phyloP scores from a whole-genome alignment of 345 rosid genomes.

The Balakata baccata region DNA sequence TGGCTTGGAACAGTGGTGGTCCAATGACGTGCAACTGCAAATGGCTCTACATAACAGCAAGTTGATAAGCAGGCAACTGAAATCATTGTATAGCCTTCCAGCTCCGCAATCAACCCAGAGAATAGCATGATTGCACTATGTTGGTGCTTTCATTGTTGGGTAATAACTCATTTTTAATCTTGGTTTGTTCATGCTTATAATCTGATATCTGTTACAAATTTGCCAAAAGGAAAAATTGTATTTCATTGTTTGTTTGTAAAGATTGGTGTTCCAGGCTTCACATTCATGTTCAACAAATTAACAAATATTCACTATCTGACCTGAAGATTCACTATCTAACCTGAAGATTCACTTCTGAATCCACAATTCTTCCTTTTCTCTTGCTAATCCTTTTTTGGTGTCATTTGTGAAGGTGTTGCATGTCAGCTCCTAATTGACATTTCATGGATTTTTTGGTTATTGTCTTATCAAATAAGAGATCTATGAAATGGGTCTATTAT shows the following conservation, averaged over 20 bases:
- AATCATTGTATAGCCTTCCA: conserved; percentile 64
- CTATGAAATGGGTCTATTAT: too few species aligned
- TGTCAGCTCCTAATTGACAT: too few species aligned
- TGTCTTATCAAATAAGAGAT: too few species aligned
- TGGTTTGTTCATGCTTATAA: background rate
- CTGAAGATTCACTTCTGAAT: too few species aligned
- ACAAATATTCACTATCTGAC: too few species aligned
- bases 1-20: conserved; percentile 98
- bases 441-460: too few species aligned
- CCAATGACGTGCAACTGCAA: conserved; percentile 75
- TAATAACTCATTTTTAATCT: background rate
- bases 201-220: background rate
- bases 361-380: too few species aligned
- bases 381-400: too few species aligned
- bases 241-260: background rate
- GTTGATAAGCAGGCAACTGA: conserved; percentile 82
- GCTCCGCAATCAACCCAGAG: conserved; percentile 28
- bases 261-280: background rate
- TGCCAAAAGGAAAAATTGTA: background rate
- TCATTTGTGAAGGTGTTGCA: too few species aligned
- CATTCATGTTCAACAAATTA: too few species aligned
- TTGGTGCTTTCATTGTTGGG: background rate
- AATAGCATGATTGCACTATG: conserved; percentile 7
- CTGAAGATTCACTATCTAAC: too few species aligned
- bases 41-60: conserved; percentile 65